Evolutionary conservation across 106 monocot species (phyloP), one percentile per base, ranked within the genome.

Genomic region (Dendrobium catenatum): DNA sequence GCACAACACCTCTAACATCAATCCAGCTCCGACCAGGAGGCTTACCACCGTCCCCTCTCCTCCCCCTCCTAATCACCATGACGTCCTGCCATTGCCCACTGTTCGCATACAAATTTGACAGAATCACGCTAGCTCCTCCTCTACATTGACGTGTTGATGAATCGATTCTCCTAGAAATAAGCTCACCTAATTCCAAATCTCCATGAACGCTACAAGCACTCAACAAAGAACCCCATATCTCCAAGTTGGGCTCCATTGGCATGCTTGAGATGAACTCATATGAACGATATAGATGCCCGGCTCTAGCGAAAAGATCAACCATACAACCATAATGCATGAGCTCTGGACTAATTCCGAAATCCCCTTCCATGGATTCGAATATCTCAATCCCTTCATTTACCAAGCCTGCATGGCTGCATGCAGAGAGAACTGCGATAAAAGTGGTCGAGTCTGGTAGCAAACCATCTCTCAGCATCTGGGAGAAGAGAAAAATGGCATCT

Each of bases 31-130:
- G 68, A 0, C 85, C 90, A 13, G 88, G 82, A 81, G 85, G 89
- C 81, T 89, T 94, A 18, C 78, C 78, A 55, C 24, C 79, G 20
- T 79, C 79, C 43, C 42, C 43, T 46, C 73, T 84, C 42, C 75
- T 81, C 47, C 9, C 70, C 18, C 87, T 82, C 58, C 94, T 88
- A 29, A 87, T 33, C 22, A 70, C 46, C 55, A 81, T 77, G 42
- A 91, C 94, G 75, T 88, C 87, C 73, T 81, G 48, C 94, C 94
- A 94, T 16, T 84, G 80, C 5, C 80, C 75, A 46, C 84, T 54
- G 46, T 87, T 58, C 2, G 94, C 94, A 83, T 88, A 95, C 68
- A 95, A 85, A 48, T 89, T 91, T 3, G 94, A 91, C 76, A 95
- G 78, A n/a, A 95, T 83, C 68, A 88, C 82, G 72, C 76, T 37